Evolutionary conservation across 1,284 basidiomycete species (phyloP).

Genomic region (Fistulinella cinereoalba): DNA sequence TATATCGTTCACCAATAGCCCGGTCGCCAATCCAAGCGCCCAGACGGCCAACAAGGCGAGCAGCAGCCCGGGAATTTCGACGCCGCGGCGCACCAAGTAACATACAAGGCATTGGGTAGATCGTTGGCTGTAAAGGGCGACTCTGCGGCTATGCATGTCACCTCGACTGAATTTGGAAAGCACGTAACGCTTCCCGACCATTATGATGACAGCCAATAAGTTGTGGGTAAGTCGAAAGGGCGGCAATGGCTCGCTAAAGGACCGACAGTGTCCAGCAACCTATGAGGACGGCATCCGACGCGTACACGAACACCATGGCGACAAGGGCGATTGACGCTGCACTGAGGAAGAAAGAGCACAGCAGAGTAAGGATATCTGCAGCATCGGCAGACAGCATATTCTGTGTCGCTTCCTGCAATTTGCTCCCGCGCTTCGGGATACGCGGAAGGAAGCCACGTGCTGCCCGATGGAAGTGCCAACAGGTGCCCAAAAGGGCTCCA

Average conservation of each 20-base stretch:
- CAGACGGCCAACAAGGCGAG: slow-evolving; percentile 4
- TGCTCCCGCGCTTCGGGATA: too few relatives aligned
- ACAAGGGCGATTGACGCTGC: slow-evolving; percentile 4
- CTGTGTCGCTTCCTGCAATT: too few relatives aligned
- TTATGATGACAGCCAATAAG: not conserved
- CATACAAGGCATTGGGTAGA: not conserved
- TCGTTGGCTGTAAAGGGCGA: slow-evolving; percentile 1
- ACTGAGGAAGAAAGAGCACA: slow-evolving; percentile 2
- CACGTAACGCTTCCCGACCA: slow-evolving; percentile 6
- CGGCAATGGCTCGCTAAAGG: slow-evolving; percentile 1
- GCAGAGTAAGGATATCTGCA: slow-evolving; percentile 1
- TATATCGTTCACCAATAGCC: slow-evolving; percentile 1
- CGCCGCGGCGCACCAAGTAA: not conserved
- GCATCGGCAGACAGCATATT: too few relatives aligned
- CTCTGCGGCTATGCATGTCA: slow-evolving; percentile 2
- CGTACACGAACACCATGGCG: slow-evolving; percentile 4
- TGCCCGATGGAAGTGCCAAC: too few relatives aligned
- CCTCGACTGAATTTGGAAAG: not conserved
- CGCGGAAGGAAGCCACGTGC: too few relatives aligned
- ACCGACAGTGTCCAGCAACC: too few relatives aligned
- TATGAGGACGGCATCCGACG: too few relatives aligned
- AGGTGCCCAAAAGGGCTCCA: too few relatives aligned
- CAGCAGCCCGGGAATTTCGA: slow-evolving; percentile 2
- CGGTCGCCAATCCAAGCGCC: slow-evolving; percentile 3
- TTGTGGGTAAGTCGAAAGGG: slow-evolving; percentile 3